Conservation (phyloP, 2,329 filamentous ascomycete genomes). For the Venturia effusa region DNA sequence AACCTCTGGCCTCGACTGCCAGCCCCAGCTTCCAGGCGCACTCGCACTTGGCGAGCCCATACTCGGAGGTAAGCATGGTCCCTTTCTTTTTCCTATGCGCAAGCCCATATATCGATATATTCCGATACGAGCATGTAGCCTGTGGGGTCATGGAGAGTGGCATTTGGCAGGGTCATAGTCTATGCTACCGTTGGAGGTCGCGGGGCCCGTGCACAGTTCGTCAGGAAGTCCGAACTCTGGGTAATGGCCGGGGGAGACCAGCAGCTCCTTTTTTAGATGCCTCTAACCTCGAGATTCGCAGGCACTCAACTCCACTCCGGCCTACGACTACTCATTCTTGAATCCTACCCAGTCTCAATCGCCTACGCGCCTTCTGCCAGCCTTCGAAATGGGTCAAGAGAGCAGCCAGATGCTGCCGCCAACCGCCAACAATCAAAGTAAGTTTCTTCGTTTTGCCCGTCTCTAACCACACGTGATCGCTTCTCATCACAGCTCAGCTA, state of each 20-base stretch:
- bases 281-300: neutral
- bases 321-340: neutral
- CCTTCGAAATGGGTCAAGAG: neutral
- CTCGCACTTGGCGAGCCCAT: neutral
- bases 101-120: neutral
- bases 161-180: no score
- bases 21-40: neutral
- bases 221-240: neutral
- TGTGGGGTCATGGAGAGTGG: neutral
- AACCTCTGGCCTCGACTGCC: neutral
- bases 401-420: neutral
- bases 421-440: neutral
- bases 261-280: neutral
- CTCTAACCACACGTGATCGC: neutral
- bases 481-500: neutral
- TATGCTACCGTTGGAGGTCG: no score
- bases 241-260: no score
- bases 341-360: neutral
- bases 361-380: neutral
- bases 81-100: neutral
- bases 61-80: neutral
- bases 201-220: neutral
- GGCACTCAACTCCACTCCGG: neutral
- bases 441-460: neutral
- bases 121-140: neutral